Evolutionary conservation across 768 basidiomycete species (phyloP), one percentile per base, ranked within the genome.

Genomic region (Lyophyllum decastes): DNA sequence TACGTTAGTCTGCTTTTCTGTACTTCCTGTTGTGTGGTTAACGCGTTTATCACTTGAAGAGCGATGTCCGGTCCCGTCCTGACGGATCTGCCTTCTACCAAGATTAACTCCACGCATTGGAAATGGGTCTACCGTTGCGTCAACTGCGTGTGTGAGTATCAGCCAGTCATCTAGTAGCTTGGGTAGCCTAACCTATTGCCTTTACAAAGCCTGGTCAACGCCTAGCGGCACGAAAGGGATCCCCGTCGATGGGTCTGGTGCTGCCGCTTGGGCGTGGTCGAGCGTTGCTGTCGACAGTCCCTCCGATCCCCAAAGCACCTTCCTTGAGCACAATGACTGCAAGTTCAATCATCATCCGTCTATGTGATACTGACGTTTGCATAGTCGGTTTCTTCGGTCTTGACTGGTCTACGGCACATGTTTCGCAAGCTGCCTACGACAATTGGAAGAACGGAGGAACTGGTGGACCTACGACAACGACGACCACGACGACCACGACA

Each of bases 51-150:
- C 16, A 17, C 24, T 10, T 7, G 55, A 78, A 52, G 79, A 22
- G 73, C 71, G 30, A 78, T 83, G 66, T 51, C 69, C 11, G 84
- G 84, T 1, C 84, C 85, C 0, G 72, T 75, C 12, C 68, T 88
- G 49, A 86, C 84, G 2, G 78, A 78, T 48, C 70, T 86, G 9
- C 78, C 80, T 6, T 73, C 76, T 7, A 77, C 80, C 16, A 75
- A 70, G 54, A 76, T 86, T 21, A 85, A 85, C 61, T 68, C 82
- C 1, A 86, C 85, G 1, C 82, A 85, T 60, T 87, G 85, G 84
- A 85, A 85, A 60, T 86, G 83, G 80, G 83, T 86, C 2, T 88
- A 79, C 72, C 76, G 84, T n/a, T 88, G 86, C 77, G 82, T 85
- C 62, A 82, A 85, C 69, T 88, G 86, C 72, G 80, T 84, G 40